phyloP scores from a whole-genome alignment of 2,329 filamentous ascomycete genomes.

The Gyromitra esculenta region DNA sequence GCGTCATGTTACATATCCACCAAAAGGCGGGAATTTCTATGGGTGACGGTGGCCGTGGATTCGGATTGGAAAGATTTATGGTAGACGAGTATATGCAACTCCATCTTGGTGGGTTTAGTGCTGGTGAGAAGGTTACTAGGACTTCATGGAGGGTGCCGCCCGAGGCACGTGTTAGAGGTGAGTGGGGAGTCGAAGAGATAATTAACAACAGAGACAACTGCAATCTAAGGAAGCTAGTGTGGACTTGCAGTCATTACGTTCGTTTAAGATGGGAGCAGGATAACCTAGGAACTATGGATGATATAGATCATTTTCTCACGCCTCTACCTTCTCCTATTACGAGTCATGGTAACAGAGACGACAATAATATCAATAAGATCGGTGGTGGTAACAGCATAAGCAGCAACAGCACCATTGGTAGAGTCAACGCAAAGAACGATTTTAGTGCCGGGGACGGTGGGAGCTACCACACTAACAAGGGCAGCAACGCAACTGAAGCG shows the following conservation, averaged over 20 bases:
- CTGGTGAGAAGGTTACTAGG: slow-evolving; percentile 25
- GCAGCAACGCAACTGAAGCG: neutral
- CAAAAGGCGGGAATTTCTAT: slow-evolving; percentile 26
- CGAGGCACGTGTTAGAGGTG: slow-evolving; percentile 40
- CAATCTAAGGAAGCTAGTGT: slow-evolving; percentile 10
- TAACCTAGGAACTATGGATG: slow-evolving; percentile 8
- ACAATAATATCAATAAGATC: neutral
- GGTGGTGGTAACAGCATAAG: neutral
- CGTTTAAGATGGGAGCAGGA: slow-evolving; percentile 40
- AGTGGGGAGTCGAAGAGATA: slow-evolving; percentile 39
- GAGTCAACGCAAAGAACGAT: neutral
- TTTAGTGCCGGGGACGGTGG: neutral
- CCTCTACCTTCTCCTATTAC: neutral
- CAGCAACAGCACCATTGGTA: slow-evolving; percentile 3
- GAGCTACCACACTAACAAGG: neutral
- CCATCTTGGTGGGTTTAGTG: slow-evolving; percentile 40
- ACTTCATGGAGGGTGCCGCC: slow-evolving; percentile 46
- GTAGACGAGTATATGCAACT: slow-evolving; percentile 43
- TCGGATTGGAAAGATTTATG: slow-evolving; percentile 45
- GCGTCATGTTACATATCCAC: slow-evolving; percentile 37
- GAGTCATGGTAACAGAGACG: neutral
- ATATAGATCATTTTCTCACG: neutral
- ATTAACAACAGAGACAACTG: neutral
- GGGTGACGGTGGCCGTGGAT: slow-evolving; percentile 37
- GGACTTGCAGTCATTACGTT: slow-evolving; percentile 32